Evolutionary conservation across 169 alveolate genomes (phyloP).

Genomic region (Cryptosporidium tyzzeri): DNA sequence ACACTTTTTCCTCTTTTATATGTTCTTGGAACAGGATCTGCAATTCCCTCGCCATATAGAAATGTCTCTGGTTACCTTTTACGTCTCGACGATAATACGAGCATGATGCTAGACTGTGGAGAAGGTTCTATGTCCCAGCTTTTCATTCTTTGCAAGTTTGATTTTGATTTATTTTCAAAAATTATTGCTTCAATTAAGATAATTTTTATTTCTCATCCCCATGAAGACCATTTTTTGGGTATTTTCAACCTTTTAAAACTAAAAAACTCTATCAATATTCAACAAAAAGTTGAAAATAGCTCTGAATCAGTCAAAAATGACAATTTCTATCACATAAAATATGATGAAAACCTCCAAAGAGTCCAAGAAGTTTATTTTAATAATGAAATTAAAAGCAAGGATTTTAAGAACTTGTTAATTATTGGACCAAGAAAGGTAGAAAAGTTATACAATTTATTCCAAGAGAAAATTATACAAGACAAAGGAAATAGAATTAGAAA

Average conservation of each 20-base stretch:
- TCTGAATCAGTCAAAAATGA: constrained; percentile 40
- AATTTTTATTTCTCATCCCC: constrained; percentile 88
- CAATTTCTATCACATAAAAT: background rate
- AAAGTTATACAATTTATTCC: constrained; percentile 6
- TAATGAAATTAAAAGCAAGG: background rate
- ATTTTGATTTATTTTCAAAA: background rate
- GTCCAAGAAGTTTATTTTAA: constrained; percentile 9
- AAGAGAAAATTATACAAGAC: constrained; percentile 4
- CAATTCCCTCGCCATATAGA: constrained; percentile 90
- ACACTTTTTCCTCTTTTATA: constrained; percentile 80
- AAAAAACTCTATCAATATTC: constrained; percentile 78
- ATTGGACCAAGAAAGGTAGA: constrained; percentile 62
- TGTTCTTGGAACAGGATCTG: constrained; percentile 92
- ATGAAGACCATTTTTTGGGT: constrained; percentile 90
- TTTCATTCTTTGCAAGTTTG: constrained; percentile 79
- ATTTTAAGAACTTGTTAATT: constrained; percentile 5
- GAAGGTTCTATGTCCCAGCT: constrained; percentile 92
- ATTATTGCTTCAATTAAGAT: constrained; percentile 76
- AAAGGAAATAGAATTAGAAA: background rate
- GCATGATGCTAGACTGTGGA: constrained; percentile 90
- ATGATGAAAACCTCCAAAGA: constrained; percentile 35
- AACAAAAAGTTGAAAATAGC: constrained; percentile 54
- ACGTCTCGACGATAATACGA: constrained; percentile 77
- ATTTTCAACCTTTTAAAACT: constrained; percentile 80
- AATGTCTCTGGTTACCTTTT: constrained; percentile 90